These are phyloP conservation scores for Citrullus mucosospermus DNA, from an alignment of 306 rosid species.

Conservation along the genomic window DNA sequence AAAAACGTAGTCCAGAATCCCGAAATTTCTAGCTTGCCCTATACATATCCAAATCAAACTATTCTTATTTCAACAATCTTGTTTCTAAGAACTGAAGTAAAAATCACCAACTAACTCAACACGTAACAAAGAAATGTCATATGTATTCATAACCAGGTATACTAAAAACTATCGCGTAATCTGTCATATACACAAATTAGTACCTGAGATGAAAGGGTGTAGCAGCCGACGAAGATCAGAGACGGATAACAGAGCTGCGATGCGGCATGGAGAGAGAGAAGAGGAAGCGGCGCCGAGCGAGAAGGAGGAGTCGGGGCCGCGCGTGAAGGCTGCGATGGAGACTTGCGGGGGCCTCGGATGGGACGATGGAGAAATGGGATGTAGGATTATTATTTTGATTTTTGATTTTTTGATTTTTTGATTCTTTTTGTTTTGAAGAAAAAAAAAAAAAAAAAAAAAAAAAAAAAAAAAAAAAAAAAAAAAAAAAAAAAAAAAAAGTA, in stretches of 20 bases:
- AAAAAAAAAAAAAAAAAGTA: no score
- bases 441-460: no score
- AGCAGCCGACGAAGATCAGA: not conserved
- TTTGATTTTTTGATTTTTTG: not conserved
- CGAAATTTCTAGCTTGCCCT: not conserved
- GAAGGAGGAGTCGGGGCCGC: not conserved
- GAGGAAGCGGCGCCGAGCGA: not conserved
- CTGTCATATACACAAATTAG: not conserved
- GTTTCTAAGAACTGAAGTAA: not conserved
- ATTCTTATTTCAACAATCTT: not conserved
- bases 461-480: no score
- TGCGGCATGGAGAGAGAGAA: not conserved
- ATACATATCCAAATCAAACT: not conserved
- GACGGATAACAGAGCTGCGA: not conserved
- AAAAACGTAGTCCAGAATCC: not conserved
- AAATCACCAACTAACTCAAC: not conserved
- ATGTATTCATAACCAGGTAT: not conserved
- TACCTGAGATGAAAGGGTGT: not conserved
- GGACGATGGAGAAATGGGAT: not conserved
- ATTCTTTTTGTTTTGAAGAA: not conserved
- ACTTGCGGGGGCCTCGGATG: not conserved
- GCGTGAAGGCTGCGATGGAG: not conserved
- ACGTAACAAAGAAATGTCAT: not conserved
- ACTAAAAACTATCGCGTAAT: not conserved
- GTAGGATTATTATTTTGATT: not conserved